Base-by-base conservation (phyloP, 495 filamentous ascomycete genomes). In the Lasiosphaeria miniovina region DNA sequence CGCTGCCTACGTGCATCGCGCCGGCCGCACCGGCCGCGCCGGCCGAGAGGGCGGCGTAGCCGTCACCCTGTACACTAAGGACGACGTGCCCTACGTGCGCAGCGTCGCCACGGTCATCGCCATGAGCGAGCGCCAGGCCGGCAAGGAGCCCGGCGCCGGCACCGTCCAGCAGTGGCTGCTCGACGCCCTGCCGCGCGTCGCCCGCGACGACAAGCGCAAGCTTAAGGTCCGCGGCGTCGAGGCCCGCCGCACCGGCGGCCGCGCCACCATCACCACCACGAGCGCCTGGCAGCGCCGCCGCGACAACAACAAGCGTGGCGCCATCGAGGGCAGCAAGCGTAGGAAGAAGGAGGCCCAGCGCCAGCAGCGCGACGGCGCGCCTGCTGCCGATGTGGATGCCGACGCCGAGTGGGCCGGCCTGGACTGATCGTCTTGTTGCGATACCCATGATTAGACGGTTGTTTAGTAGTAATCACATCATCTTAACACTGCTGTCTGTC, bases 1-100 rank as follows among this genome's bases (percentile, higher is more conserved):
- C 6, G 91, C 92, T 4, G 85, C 88, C 6, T 98, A 98, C 63
- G 88, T 98, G 24, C 94, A 98, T 74, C 90, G 94, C 31, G 90
- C 93, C 2, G 94, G 94, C 4, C 84, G 94, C 55, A 98, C 95
- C 0, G 94, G 93, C 2, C 80, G 94, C 55, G 93, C 92, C 1
- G 93, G 94, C 4, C 82, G 91, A 52, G 84, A 88, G 66, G 93
- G 93, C 34, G 94, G 94, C 31, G 83, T 95, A n/a, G 92, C 91
- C 0, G 87, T 98, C 0, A 98, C 94, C 1, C 87, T 93, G 59
- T 98, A 96, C 66, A 98, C 94, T 0, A 90, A 94, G 68, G 94
- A 96, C 52, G 94, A 98, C 69, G 86, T 97, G 31, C 86, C 88
- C 2, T 90, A 91, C 63, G 82, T 98, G 15, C 96, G 94, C 77